These are phyloP conservation scores for Ambispora gerdemannii DNA, from an alignment of 192 early-diverging fungal genomes.

Conservation along the genomic window DNA sequence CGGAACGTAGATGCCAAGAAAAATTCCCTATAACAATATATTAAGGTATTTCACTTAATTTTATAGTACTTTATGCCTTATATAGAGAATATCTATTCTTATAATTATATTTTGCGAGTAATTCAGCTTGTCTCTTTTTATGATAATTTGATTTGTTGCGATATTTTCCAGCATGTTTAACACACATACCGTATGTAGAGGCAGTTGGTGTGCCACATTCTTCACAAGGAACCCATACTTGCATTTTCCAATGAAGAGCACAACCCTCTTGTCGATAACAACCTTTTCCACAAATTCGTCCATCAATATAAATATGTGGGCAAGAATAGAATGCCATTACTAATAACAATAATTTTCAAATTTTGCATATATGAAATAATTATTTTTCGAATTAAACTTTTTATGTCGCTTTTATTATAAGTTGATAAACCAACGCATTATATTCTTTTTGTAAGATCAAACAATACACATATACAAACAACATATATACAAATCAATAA, in stretches of 20 bases:
- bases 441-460: constrained; percentile 5
- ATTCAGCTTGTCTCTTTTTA: background rate
- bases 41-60: too few species aligned
- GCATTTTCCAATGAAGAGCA: constrained; percentile 13
- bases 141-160: constrained; percentile 1
- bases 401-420: constrained; percentile 28
- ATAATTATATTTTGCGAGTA: background rate
- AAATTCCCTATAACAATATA: too few species aligned
- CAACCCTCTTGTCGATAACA: constrained; percentile 20
- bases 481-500: constrained; percentile 16
- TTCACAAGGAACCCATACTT: constrained; percentile 9
- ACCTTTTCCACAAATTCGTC: constrained; percentile 15
- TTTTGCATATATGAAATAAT: constrained; percentile 28
- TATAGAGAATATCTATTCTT: too few species aligned
- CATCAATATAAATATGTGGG: constrained; percentile 22
- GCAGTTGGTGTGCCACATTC: constrained; percentile 11
- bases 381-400: constrained; percentile 28
- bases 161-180: constrained; percentile 1
- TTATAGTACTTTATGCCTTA: too few species aligned
- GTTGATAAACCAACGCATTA: constrained; percentile 14
- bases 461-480: background rate
- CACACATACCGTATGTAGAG: constrained; percentile 1
- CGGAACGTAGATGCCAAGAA: too few species aligned
- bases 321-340: constrained; percentile 25
- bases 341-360: constrained; percentile 20